These are phyloP conservation scores for Ustilago nuda DNA, from an alignment of 1,284 basidiomycete species.

Conservation along the genomic window DNA sequence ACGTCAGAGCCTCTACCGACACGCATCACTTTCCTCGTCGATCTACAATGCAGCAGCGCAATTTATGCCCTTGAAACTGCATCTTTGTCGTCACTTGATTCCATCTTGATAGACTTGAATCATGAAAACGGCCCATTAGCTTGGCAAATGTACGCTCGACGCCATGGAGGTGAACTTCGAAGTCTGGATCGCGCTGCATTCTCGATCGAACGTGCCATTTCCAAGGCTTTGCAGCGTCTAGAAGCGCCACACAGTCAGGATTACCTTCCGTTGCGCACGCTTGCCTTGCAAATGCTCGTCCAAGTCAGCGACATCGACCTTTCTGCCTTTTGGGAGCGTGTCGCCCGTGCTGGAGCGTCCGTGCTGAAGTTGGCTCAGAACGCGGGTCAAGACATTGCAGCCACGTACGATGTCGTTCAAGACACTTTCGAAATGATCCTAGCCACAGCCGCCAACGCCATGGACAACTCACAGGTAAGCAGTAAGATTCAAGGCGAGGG, in stretches of 20 bases:
- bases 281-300: slow-evolving; percentile 45
- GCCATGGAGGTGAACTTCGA: slow-evolving; percentile 15
- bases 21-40: slow-evolving; percentile 28
- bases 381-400: slow-evolving; percentile 19
- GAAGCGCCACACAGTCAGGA: slow-evolving; percentile 31
- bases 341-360: slow-evolving; percentile 37
- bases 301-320: slow-evolving; percentile 49
- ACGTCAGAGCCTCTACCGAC: slow-evolving; percentile 12
- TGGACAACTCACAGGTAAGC: slow-evolving; percentile 13
- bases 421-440: slow-evolving; percentile 40
- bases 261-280: slow-evolving; percentile 24
- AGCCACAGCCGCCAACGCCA: slow-evolving; percentile 25
- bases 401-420: slow-evolving; percentile 33
- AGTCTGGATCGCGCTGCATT: slow-evolving; percentile 52
- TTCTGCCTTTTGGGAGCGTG: slow-evolving; percentile 57
- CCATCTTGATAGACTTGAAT: slow-evolving; percentile 29
- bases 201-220: slow-evolving; percentile 46
- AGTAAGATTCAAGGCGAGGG: slow-evolving; percentile 31
- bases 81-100: slow-evolving; percentile 6
- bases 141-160: slow-evolving; percentile 38
- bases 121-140: slow-evolving; percentile 43
- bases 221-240: slow-evolving; percentile 33
- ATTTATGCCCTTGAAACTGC: slow-evolving; percentile 16
- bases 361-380: slow-evolving; percentile 31
- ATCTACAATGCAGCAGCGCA: slow-evolving; percentile 30